Evolutionary conservation across 305 asterid species (phyloP), one percentile per base, ranked within the genome.

Genomic region (Fraxinus nigra): DNA sequence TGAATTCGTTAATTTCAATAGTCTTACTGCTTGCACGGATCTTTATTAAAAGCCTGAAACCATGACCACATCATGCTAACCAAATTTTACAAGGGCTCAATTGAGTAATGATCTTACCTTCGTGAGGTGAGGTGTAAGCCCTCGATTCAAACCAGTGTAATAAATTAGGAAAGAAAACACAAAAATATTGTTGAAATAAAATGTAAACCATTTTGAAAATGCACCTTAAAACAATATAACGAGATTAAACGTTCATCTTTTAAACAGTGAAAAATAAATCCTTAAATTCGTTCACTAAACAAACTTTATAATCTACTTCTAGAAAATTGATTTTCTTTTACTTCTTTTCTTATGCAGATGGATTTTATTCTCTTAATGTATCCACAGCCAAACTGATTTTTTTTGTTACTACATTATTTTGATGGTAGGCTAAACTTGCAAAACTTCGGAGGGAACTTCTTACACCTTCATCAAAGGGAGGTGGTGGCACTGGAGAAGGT

Each of bases 401-500:
- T 80, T 76, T 70, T 81, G 70, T 78, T 51, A 82, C 59, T 73
- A 46, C 65, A 65, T 72, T 79, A 43, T 69, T 79, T 54, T 85
- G 54, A 69, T 85, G 61, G 30, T 76, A 94, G 99, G 99, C 99
- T 38, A 95, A 95, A 84, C 95, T 95, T 79, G 99, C 99, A 38
- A 95, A 95, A 89, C 98, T 95, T 76, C 92, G 99, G 69, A 89
- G 99, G 88, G 98, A 95, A 82, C 92, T 95, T 85, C 96, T 95
- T 76, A 75, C 94, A 22, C 99, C 99, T 48, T 30, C 98, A 22
- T 84, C 99, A 4, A 95, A 95, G 87, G 99, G 99, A 77, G 99
- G 97, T 73, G 99, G 93, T 84, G 99, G 98, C 82, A 97, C 98
- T 77, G 98, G 99, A 79, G 98, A 94, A 89, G 99, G 99, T 77